Evolutionary conservation across 495 filamentous ascomycete genomes (phyloP).

Genomic region (Daldinia childiae): DNA sequence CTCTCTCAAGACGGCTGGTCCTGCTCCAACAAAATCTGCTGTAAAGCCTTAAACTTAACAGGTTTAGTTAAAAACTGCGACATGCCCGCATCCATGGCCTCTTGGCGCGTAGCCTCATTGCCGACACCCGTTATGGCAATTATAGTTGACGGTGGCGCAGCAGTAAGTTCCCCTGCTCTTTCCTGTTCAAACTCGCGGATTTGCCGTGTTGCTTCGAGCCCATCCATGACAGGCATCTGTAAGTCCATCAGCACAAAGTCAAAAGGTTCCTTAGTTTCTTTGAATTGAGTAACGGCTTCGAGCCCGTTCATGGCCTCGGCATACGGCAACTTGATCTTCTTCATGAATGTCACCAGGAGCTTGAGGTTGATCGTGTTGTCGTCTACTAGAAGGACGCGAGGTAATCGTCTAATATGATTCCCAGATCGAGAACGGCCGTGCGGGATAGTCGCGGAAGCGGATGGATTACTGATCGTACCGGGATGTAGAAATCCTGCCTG

Average conservation of each 20-base stretch:
- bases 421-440: constrained; percentile 14
- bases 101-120: constrained; percentile 67
- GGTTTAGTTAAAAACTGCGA: constrained; percentile 79
- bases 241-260: constrained; percentile 72
- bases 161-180: constrained; percentile 4
- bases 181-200: constrained; percentile 63
- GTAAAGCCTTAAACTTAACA: constrained; percentile 54
- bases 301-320: constrained; percentile 54
- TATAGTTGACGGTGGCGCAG: constrained; percentile 60
- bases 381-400: constrained; percentile 71
- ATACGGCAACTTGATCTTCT: constrained; percentile 54
- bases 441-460: background rate
- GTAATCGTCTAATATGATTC: constrained; percentile 1
- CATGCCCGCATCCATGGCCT: constrained; percentile 71
- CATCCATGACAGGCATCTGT: constrained; percentile 74
- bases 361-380: constrained; percentile 81
- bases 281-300: constrained; percentile 54
- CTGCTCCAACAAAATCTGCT: constrained; percentile 22
- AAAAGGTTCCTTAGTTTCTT: constrained; percentile 47
- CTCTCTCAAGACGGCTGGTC: background rate
- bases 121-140: constrained; percentile 76
- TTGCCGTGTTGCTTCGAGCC: constrained; percentile 64
- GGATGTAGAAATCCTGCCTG: background rate
- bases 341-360: constrained; percentile 70
- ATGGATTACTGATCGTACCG: background rate